A percentile compares a stretch with the other conserved stretches of the same genome.
Evolutionary conservation across 2,329 filamentous ascomycete genomes (phyloP).

Genomic region (Immersiporthe knoxdaviesiana): DNA sequence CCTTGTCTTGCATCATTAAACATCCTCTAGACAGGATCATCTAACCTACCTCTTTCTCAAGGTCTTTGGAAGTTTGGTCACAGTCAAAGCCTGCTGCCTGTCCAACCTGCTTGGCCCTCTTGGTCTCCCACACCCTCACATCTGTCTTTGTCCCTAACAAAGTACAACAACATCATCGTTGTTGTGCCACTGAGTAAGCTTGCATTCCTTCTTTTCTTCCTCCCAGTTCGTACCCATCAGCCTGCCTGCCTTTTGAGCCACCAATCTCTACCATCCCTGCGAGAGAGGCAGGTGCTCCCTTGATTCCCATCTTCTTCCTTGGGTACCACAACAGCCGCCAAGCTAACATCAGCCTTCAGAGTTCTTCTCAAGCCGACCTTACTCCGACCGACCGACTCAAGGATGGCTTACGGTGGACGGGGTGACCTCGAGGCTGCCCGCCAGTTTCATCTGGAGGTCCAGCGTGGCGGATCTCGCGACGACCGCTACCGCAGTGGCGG

Average conservation of each 20-base stretch:
- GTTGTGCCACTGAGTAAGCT: slow-evolving; percentile 3
- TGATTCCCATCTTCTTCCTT: background rate
- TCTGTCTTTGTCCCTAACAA: background rate
- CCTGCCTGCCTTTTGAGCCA: background rate
- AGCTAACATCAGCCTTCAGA: background rate
- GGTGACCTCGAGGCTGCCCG: slow-evolving; percentile 10
- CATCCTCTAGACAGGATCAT: background rate
- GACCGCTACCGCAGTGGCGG: background rate
- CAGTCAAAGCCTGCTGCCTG: background rate
- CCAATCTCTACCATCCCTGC: background rate
- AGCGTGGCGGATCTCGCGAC: background rate
- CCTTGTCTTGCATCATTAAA: background rate
- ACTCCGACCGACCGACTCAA: background rate
- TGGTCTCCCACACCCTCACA: background rate
- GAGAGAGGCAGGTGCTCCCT: background rate
- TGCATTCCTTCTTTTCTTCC: background rate
- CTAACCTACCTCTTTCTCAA: background rate
- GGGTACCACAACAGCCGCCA: background rate
- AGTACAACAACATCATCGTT: background rate
- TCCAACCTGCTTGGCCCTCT: background rate
- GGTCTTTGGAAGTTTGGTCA: background rate
- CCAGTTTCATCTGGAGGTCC: background rate
- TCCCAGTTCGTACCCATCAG: background rate
- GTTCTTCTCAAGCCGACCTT: background rate
- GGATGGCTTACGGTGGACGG: background rate